Base-by-base conservation (phyloP, 306 rosid species). In the Abrus pulchellus region DNA sequence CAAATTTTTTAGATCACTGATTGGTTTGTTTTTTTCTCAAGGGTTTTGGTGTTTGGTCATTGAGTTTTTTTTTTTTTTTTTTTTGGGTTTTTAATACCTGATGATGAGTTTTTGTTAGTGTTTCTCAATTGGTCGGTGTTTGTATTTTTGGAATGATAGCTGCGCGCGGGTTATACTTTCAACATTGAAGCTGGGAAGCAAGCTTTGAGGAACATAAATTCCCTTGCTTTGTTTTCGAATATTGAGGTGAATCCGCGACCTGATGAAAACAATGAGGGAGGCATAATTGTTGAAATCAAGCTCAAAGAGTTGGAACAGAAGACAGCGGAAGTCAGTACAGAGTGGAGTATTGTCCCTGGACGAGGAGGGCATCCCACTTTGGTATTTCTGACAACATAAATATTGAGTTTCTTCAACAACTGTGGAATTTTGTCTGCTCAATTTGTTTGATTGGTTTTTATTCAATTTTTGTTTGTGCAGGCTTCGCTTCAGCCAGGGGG, bases 401-500 rank as follows among this genome's bases (percentile, higher is more conserved):
- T 49, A 38, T 77, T 48, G 33, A 20, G 28, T 28, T 36, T 68
- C 66, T 62, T 36, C 44, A 43, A 27, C 9, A 33, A 48, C 43
- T 40, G 20, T 54, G 50, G 29, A 67, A 8, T 54, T 55, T 74
- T 33, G 8, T 32, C 54, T 75, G 38, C 20, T 52, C 50, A 12
- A 49, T 78, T 48, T 44, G 67, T 80, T 80, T 68, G 53, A 80
- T 74, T 62, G 54, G 48, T 64, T 75, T 57, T 5, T 72, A n/a
- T 68, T 55, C 49, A 59, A 72, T 81, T 78, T 66, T 62, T 72
- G 41, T 20, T 62, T 6, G 78, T 86, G 70, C 82, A 95, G 99
- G 98, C 99, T 85, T 93, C 99, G 2, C 80, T 95, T 71, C 97
- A 95, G 92, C 99, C 99, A 2, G 99, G 99, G 67, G 99, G 99